Conservation (phyloP, 2,329 filamentous ascomycete species). For the Botrytis hyacinthi region DNA sequence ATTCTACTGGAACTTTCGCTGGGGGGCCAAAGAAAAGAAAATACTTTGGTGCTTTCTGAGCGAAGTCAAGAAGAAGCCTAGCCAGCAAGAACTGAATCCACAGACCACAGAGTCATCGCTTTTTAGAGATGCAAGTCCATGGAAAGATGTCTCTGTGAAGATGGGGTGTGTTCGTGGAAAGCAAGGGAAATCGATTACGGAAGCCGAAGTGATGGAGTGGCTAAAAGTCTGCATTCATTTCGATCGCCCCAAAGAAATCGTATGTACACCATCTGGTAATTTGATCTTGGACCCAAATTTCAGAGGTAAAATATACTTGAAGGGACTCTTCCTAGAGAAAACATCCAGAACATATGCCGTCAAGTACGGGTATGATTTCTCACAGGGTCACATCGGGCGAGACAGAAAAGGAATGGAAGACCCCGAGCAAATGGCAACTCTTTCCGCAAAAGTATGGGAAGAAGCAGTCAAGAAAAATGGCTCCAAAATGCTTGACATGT, state of each 20-base stretch:
- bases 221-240: constrained; percentile 25
- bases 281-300: constrained; percentile 24
- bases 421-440: background rate
- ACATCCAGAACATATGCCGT: background rate
- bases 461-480: background rate
- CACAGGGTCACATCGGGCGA: constrained; percentile 20
- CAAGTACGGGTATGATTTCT: constrained; percentile 28
- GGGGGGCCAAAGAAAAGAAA: constrained; percentile 20
- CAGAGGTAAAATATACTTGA: constrained; percentile 25
- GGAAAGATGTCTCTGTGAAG: constrained; percentile 28
- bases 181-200: background rate
- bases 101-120: background rate
- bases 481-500: constrained; percentile 17
- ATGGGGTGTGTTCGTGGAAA: constrained; percentile 25
- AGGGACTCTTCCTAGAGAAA: constrained; percentile 23
- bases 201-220: constrained; percentile 21
- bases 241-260: constrained; percentile 10
- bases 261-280: constrained; percentile 21
- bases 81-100: background rate
- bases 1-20: constrained; percentile 30
- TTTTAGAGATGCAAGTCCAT: constrained; percentile 16
- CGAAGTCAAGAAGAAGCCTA: background rate
- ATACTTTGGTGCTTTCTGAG: constrained; percentile 24
- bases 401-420: constrained; percentile 25
- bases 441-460: constrained; percentile 26